Evolutionary conservation across 441 rosid genomes (phyloP).

Genomic region (Erysimum pusillum): DNA sequence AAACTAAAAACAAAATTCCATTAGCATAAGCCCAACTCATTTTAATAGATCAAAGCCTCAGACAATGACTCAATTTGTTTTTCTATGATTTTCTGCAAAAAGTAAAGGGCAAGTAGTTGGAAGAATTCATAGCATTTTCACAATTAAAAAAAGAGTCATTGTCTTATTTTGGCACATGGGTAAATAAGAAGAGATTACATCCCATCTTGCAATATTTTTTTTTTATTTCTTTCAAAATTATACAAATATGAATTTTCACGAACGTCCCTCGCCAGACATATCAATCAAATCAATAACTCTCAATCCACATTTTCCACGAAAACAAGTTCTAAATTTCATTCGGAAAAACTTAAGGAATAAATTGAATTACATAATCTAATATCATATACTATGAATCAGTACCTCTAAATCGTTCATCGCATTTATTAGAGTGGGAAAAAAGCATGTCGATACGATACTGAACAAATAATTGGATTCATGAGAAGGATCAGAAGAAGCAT

Average conservation of each 20-base stretch:
- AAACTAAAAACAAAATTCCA: no score
- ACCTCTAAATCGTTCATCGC: not conserved
- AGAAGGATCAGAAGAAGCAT: no score
- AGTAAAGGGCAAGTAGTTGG: conserved; percentile 23
- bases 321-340: not conserved
- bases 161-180: conserved; percentile 39
- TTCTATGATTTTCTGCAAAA: conserved; percentile 4
- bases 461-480: no score
- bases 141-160: conserved; percentile 22
- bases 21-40: no score
- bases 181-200: conserved; percentile 2
- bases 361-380: conserved; percentile 9
- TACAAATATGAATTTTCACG: not conserved
- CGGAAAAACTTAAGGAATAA: not conserved
- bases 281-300: conserved; percentile 30
- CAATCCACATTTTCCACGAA: conserved; percentile 8
- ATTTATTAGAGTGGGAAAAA: conserved; percentile 16
- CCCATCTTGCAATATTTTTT: conserved; percentile 9
- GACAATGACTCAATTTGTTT: not conserved
- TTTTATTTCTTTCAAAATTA: not conserved
- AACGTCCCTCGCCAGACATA: conserved; percentile 20
- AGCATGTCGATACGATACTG: not conserved
- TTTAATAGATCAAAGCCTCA: no score
- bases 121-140: conserved; percentile 13
- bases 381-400: no score